phyloP scores from a whole-genome alignment of 1,284 basidiomycete species.

The Leccinum subatratum region DNA sequence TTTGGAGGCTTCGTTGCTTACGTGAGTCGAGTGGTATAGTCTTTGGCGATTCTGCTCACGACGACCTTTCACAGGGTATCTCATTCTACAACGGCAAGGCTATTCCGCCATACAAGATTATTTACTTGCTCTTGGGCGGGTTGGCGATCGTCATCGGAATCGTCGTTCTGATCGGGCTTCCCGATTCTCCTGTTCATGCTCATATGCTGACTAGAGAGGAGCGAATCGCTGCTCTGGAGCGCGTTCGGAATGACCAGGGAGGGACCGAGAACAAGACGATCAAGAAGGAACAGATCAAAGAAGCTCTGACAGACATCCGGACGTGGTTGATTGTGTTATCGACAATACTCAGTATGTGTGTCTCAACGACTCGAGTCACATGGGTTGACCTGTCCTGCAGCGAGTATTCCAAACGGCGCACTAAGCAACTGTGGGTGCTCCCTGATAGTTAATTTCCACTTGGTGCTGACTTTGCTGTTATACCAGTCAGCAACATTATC shows the following conservation, averaged over 20 bases:
- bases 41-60: neutral
- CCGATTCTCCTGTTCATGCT: slow-evolving; percentile 63
- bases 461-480: slow-evolving; percentile 1
- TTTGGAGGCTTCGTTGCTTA: slow-evolving; percentile 69
- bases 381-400: slow-evolving; percentile 30
- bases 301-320: slow-evolving; percentile 56
- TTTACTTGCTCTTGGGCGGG: slow-evolving; percentile 58
- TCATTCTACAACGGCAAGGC: slow-evolving; percentile 49
- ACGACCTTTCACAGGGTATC: slow-evolving; percentile 40
- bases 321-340: slow-evolving; percentile 62
- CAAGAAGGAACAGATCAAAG: slow-evolving; percentile 57
- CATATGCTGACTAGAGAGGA: slow-evolving; percentile 55
- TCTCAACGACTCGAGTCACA: neutral
- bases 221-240: slow-evolving; percentile 58
- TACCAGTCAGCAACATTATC: slow-evolving; percentile 55
- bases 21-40: slow-evolving; percentile 30
- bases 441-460: neutral
- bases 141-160: slow-evolving; percentile 58
- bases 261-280: slow-evolving; percentile 59
- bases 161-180: slow-evolving; percentile 56
- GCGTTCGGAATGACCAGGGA: slow-evolving; percentile 63
- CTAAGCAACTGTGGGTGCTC: slow-evolving; percentile 53
- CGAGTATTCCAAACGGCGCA: slow-evolving; percentile 62
- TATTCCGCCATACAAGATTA: slow-evolving; percentile 56
- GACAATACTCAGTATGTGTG: slow-evolving; percentile 50